Evolutionary conservation across 106 monocot species (phyloP), one percentile per base, ranked within the genome.

Genomic region (Iris macrosiphon): DNA sequence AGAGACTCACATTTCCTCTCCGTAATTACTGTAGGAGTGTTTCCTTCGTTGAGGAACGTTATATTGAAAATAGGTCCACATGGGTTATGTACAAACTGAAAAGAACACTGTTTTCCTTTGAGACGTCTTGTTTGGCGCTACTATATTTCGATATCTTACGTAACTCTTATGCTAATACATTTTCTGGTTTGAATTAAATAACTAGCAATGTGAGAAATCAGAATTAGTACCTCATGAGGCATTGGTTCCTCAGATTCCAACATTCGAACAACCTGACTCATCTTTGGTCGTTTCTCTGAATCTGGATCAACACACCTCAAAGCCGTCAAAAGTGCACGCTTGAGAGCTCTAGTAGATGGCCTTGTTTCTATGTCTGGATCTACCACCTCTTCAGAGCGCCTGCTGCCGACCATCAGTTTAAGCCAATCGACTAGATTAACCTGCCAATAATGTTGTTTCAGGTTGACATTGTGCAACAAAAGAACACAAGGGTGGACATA

Each of bases 381-480:
- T 9, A 96, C 82, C 30, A 96, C 85, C 77, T 96, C 95, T 37
- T 89, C 89, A 9, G 79, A 82, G 0, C 79, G 81, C 49, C 74
- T 75, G 46, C 62, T 77, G 5, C 78, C 85, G 26, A 96, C 89
- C 95, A 96, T 96, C 85, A 96, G 76, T 69, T 96, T 96, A 14
- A 96, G 79, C 95, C 95, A 96, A 45, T 96, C 95, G 43, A 96
- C 89, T 32, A 96, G 61, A 77, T 96, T 96, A 21, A 96, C 89
- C 95, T 96, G 70, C 31, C 49, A 39, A 20, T n/a, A 46, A 16
- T 59, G 66, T 45, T 11, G 3, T 10, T 29, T 16, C 59, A n/a
- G n/a, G n/a, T n/a, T n/a, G n/a, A n/a, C n/a, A n/a, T n/a, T n/a
- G n/a, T n/a, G n/a, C n/a, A n/a, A n/a, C n/a, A n/a, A n/a, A n/a